Evolutionary conservation across 2,329 filamentous ascomycete genomes (phyloP), one percentile per base, ranked within the genome.

Genomic region (Ophiocordyceps camponoti-rufipedis): DNA sequence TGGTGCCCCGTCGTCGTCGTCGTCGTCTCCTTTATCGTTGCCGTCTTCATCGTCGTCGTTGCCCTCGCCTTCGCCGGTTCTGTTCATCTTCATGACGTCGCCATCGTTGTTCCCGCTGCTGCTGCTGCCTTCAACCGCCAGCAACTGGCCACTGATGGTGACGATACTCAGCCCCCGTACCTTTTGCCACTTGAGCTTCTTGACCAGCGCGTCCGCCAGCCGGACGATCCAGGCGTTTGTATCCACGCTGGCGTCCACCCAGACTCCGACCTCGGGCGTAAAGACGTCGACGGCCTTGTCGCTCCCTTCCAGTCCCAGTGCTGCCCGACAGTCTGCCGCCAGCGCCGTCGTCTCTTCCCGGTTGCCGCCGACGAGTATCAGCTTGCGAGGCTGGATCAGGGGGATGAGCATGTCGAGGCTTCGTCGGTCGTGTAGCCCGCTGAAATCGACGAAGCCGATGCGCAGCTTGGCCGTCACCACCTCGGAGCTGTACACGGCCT

Each of bases 171-270:
- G 69, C 2, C 84, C 87, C 46, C 86, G 80, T 23, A 96, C 87
- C 48, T 85, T 88, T 65, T 96, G 91, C 91, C 91, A 96, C 56
- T 85, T 85, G 48, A 98, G 71, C 53, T 82, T 82, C 62, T 85
- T 85, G 48, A 94, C 83, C 18, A 98, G 75, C 41, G 75, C 69
- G 53, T 89, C 85, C 43, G 85, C 87, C 16, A 98, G 72, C 62
- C 88, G 94, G 48, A 98, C 84, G 23, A 85, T 81, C 91, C 93
- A 98, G 4, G 91, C 88, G 58, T 96, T 95, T 5, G 89, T 96
- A 59, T 98, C 91, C 40, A 96, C 89, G 56, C 88, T 95, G 12
- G 89, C 91, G 60, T 98, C 81, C 40, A 98, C 72, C 13, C 71
- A 68, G 32, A 73, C 68, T 23, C 87, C 87, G n/a, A 85, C 68